Base-by-base conservation (phyloP, 225 moss, liverwort and hornwort species). In the Bryoerythrophyllum caledonicum region DNA sequence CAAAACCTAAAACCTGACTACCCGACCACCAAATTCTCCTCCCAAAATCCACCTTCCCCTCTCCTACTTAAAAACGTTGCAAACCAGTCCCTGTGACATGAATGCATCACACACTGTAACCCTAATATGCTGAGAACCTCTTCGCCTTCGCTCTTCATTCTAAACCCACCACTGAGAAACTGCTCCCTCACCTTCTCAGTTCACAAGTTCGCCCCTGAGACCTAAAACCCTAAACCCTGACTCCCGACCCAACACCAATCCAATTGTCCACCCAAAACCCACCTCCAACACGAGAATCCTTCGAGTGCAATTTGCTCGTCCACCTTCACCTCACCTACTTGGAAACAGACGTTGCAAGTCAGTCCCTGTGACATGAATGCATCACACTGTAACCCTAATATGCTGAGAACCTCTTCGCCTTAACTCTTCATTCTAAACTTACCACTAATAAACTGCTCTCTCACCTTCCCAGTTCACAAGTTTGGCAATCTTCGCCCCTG, bases 21-120 rank as follows among this genome's bases (percentile, higher is more conserved):
- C 44, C 20, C 48, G 40, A 65, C 46, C 17, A n/a, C 24, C 27
- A 51, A n/a, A 25, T 17, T 59, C 48, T 46, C 34, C 23, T 46
- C 38, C 43, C 49, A 70, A 73, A 59, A 51, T 56, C 84, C 87
- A 34, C 70, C 82, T 73, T 61, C 74, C 41, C 67, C 37, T 24
- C 73, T 41, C 52, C 28, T 25, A 56, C 27, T 27, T 27, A 21
- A 27, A 60, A 35, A 67, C 73, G 37, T 6, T 73, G 60, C 8
- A 27, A 24, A n/a, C 14, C 41, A 44, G 28, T 48, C 75, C 56
- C 40, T 16, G n/a, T 1, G 56, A 40, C 19, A 27, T 44, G 15
- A 44, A 44, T 56, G n/a, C 55, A 28, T 44, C 41, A 12, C 21
- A 28, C 60, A n/a, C n/a, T n/a, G n/a, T n/a, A n/a, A n/a, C n/a